Base-by-base conservation (phyloP, 2,329 filamentous ascomycete species). In the Tolypocladium capitatum region DNA sequence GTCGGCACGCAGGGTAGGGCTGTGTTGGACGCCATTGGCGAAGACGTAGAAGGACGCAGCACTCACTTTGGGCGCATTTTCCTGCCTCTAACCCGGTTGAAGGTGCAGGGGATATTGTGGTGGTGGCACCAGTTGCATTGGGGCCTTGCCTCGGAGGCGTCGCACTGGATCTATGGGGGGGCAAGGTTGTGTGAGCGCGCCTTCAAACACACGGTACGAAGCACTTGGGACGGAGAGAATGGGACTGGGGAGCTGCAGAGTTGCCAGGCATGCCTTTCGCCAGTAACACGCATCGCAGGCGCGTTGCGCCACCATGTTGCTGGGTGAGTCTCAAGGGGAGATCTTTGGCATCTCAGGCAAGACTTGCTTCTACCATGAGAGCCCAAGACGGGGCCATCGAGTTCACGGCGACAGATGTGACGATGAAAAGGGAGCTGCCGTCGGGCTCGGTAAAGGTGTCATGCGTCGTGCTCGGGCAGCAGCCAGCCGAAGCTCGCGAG, bases 111-210 rank as follows among this genome's bases (percentile, higher is more conserved):
- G 20, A 71, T 61, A 47, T 64, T 58, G 52, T 74, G 72, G 55
- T 74, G 69, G 45, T 61, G 63, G 54, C 72, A 75, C 71, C 71
- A 75, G 55, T 75, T 69, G 58, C 72, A 75, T 44, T 64, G 61
- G 4, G 41, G 32, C 33, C 48, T 51, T 4, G 68, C 66, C 10
- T 61, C 50, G 16, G 61, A 62, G 2, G 61, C 63, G 53, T 72
- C 72, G 51, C 73, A 76, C 63, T 74, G 72, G 50, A 75, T 75
- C 70, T 73, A 46, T 16, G 21, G 11, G 30, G 32, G 18, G 28
- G 35, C 36, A 43, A 43, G 43, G 30, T 43, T 45, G 43, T 49
- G 46, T 51, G 46, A 51, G 48, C 42, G 38, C 42, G 31, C 21
- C 14, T 43, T 21, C 33, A 10, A 18, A 38, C 11, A 18, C 24